A percentile compares a stretch with the other conserved stretches of the same genome.
Evolutionary conservation across 306 rosid genomes (phyloP).

Genomic region (Quercus robur): DNA sequence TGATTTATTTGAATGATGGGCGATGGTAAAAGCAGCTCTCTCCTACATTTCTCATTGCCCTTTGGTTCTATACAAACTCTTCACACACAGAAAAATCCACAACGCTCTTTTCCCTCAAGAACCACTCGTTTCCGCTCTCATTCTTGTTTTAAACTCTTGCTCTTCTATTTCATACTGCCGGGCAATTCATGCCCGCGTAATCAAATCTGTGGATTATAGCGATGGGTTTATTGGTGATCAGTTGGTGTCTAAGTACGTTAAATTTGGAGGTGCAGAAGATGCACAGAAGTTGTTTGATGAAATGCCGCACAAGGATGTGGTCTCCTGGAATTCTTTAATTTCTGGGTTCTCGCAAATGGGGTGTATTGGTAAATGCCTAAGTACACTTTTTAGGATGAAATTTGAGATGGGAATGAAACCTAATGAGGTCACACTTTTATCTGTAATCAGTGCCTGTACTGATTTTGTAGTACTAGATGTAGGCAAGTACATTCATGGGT

Average conservation of each 20-base stretch:
- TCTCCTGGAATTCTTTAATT: constrained; percentile 74
- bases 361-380: constrained; percentile 37
- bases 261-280: constrained; percentile 43
- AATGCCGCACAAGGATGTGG: constrained; percentile 53
- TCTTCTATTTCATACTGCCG: constrained; percentile 43
- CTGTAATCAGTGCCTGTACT: constrained; percentile 56
- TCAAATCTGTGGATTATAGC: constrained; percentile 53
- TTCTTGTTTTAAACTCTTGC: constrained; percentile 47
- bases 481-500: constrained; percentile 62
- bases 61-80: constrained; percentile 14
- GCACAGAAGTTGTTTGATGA: constrained; percentile 66
- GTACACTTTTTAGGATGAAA: constrained; percentile 42
- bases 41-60: background rate
- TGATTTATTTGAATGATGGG: constrained; percentile 18
- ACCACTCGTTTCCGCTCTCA: constrained; percentile 39
- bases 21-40: constrained; percentile 12
- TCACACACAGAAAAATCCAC: constrained; percentile 10
- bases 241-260: constrained; percentile 43
- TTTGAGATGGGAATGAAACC: constrained; percentile 32
- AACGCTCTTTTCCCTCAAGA: constrained; percentile 17
- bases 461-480: constrained; percentile 27
- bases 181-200: constrained; percentile 54
- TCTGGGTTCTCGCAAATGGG: constrained; percentile 54
- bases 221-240: constrained; percentile 81
- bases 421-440: constrained; percentile 57